Evolutionary conservation across 192 early-diverging fungal species (phyloP).

Genomic region (Ambispora gerdemannii): DNA sequence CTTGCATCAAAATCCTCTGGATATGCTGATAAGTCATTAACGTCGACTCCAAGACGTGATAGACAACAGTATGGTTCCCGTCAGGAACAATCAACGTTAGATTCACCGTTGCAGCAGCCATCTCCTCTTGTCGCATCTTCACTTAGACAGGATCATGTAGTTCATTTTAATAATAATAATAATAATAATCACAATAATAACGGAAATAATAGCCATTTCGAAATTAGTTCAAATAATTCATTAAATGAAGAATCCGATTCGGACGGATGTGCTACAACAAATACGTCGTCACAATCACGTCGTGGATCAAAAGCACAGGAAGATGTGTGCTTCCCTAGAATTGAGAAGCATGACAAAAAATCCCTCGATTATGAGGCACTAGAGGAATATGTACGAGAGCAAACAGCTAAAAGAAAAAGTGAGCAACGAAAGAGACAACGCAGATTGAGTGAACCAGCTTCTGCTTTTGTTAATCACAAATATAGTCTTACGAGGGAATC

Average conservation of each 20-base stretch:
- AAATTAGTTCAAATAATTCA: background rate
- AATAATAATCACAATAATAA: too few relatives aligned
- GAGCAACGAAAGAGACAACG: constrained; percentile 21
- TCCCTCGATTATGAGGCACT: constrained; percentile 42
- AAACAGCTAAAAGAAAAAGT: constrained; percentile 18
- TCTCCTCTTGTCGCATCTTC: background rate
- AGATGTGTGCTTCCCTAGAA: constrained; percentile 29
- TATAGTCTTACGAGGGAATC: background rate
- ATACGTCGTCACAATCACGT: background rate
- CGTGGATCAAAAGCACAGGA: background rate
- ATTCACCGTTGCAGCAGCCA: background rate
- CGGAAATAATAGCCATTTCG: too few relatives aligned
- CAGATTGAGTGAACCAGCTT: constrained; percentile 22
- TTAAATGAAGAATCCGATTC: constrained; percentile 27
- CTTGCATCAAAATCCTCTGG: background rate
- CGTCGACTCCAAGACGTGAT: background rate
- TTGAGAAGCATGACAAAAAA: constrained; percentile 19
- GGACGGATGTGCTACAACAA: constrained; percentile 3
- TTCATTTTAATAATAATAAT: background rate
- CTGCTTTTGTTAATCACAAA: background rate
- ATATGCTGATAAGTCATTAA: background rate
- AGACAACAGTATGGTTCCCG: background rate
- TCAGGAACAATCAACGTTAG: background rate
- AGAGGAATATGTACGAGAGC: constrained; percentile 32
- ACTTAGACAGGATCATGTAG: background rate